Evolutionary conservation across 148 eudicot species (phyloP).

Genomic region (Silene conica): DNA sequence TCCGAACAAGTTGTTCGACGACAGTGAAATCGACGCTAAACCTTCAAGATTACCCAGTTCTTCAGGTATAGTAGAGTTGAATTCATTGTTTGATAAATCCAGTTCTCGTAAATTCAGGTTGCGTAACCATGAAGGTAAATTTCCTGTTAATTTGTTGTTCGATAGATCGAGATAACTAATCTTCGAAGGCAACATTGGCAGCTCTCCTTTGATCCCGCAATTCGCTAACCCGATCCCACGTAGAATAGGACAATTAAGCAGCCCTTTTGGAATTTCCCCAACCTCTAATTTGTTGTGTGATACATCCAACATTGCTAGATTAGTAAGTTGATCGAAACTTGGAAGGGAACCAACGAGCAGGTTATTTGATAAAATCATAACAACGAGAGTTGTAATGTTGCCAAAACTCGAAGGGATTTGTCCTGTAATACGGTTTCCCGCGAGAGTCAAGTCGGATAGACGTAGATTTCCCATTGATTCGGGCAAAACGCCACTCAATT

Average conservation of each 20-base stretch:
- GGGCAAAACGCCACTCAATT: no score
- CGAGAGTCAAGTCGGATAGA: no score
- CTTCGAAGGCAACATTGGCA: not conserved
- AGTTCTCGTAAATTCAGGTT: constrained; percentile 32
- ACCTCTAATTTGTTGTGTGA: not conserved
- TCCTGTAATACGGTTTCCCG: no score
- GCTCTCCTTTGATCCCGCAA: not conserved
- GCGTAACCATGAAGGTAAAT: not conserved
- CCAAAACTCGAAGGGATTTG: no score
- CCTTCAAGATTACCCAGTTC: constrained; percentile 39
- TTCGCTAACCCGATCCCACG: not conserved
- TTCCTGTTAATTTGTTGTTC: no score
- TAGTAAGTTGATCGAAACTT: no score
- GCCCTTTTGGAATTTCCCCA: not conserved
- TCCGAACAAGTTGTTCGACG: constrained; percentile 47
- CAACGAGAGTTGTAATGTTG: no score
- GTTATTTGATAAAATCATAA: no score
- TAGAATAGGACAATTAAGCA: not conserved
- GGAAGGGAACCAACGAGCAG: no score
- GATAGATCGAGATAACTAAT: not conserved
- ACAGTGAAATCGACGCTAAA: constrained; percentile 39
- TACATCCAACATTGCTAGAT: no score
- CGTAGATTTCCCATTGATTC: no score
- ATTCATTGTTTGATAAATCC: constrained; percentile 49
- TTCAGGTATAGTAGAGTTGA: constrained; percentile 65